Percentiles rank a stretch among this genome's conserved stretches.
Conservation (phyloP, 2,329 filamentous ascomycete genomes). For the Fusarium sp. region DNA sequence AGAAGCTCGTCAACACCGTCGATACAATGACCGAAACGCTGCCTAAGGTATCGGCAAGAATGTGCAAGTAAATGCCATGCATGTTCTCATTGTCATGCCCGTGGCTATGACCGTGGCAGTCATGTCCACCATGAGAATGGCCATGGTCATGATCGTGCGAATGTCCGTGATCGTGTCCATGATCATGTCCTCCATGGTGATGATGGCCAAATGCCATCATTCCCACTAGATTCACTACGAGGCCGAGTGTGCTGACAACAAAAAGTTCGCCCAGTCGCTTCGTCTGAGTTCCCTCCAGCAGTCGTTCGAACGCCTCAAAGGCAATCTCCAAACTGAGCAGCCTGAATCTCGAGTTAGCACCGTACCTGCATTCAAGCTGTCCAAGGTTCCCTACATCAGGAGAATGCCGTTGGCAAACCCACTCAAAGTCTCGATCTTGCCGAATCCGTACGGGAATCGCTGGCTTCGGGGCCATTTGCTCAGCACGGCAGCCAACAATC, state of each 20-base stretch:
- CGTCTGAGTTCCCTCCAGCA: slow-evolving; percentile 86
- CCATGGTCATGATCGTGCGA: slow-evolving; percentile 56
- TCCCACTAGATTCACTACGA: slow-evolving; percentile 91
- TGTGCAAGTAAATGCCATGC: slow-evolving; percentile 95
- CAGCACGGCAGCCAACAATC: slow-evolving; percentile 90
- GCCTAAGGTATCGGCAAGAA: slow-evolving; percentile 93
- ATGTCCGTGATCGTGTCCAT: slow-evolving; percentile 46
- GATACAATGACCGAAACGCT: slow-evolving; percentile 95
- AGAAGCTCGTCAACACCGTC: slow-evolving; percentile 86
- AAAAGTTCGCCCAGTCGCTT: slow-evolving; percentile 88
- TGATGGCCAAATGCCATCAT: slow-evolving; percentile 85
- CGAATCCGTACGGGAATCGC: slow-evolving; percentile 93
- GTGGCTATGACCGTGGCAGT: slow-evolving; percentile 54
- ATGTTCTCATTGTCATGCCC: slow-evolving; percentile 95
- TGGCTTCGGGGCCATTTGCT: slow-evolving; percentile 95
- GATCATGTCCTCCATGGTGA: slow-evolving; percentile 57
- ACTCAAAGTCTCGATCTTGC: slow-evolving; percentile 95
- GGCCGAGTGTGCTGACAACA: slow-evolving; percentile 85
- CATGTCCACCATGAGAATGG: slow-evolving; percentile 54
- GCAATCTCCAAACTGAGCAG: slow-evolving; percentile 96
- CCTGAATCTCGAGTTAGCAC: slow-evolving; percentile 56
- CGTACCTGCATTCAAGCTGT: neutral
- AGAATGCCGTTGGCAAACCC: slow-evolving; percentile 98
- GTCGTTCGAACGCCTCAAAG: slow-evolving; percentile 90
- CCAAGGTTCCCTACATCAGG: slow-evolving; percentile 73